Base-by-base conservation (phyloP, 192 early-diverging fungal species). In the Cetraspora pellucida region DNA sequence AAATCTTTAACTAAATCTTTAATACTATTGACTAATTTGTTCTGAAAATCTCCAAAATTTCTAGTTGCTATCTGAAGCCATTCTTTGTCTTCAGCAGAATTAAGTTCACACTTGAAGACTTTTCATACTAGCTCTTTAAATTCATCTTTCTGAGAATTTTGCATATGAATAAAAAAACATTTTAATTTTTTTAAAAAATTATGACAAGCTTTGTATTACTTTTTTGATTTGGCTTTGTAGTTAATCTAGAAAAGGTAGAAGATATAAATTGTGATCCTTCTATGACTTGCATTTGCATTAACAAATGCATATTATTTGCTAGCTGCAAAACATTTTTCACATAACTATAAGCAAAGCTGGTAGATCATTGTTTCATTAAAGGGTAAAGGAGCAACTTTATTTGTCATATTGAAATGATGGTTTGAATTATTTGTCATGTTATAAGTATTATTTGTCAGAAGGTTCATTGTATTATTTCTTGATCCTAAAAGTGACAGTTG, bases 281-380 rank as follows among this genome's bases (percentile, higher is more conserved):
- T 59, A 59, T 21, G 25, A 23, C 57, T 59, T 0, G 6, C 21
- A 8, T 59, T 59, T 59, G 23, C 7, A 59, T 59, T 59, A 1
- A 59, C n/a, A 59, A 59, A 59, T 59, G 23, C 57, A 59, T 59
- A 13, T 59, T 59, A 59, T 59, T 59, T 59, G 7, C 57, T 8
- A 59, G 0, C n/a, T 59, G 57, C 9, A 59, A 21, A 27, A 59
- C 10, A 59, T 59, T 59, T 59, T 11, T 23, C 25, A 21, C 57
- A 59, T 59, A 59, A 59, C 3, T 0, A 59, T 23, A 8, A 59
- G 27, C 11, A 59, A 59, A 59, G 57, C 57, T 59, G 6, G 2
- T 59, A 59, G 27, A 59, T 59, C 11, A 1, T 25, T 8, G 25
- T 59, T 10, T 59, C 7, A 13, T 59, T 59, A 59, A 27, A 59